These are phyloP conservation scores for Colletotrichum endophyticum DNA, from an alignment of 2,329 filamentous ascomycete species.

Conservation along the genomic window DNA sequence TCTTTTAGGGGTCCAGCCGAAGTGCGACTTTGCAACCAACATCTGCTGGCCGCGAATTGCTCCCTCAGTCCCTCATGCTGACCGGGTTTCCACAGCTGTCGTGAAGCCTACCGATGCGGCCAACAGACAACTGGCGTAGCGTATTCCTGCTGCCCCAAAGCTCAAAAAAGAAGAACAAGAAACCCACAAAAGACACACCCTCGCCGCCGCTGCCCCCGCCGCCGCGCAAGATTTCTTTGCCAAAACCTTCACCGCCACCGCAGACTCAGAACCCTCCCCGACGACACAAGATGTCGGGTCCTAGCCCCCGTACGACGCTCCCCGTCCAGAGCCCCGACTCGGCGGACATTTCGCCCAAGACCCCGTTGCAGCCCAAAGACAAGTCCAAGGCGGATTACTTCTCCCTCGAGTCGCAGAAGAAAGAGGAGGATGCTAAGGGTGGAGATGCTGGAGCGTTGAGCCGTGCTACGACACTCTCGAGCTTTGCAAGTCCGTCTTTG, in stretches of 20 bases:
- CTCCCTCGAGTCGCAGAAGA: conserved; percentile 8
- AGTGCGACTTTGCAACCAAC: background rate
- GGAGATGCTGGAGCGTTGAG: background rate
- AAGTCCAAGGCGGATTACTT: conserved; percentile 30
- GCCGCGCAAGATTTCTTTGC: background rate
- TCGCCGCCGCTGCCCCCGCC: background rate
- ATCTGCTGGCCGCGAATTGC: background rate
- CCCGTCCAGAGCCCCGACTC: conserved; percentile 40
- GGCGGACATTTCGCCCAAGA: conserved; percentile 46
- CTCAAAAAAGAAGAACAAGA: conserved; percentile 17
- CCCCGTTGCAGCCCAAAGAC: conserved; percentile 27
- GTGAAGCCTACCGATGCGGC: conserved; percentile 5
- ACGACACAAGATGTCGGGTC: conserved; percentile 14
- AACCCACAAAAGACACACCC: background rate
- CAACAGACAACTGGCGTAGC: conserved; percentile 17
- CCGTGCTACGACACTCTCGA: conserved; percentile 13
- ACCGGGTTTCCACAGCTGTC: background rate
- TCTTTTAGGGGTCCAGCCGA: background rate
- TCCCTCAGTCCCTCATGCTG: conserved; percentile 8
- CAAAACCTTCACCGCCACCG: background rate
- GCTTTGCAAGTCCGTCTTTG: conserved; percentile 6
- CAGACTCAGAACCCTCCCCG: background rate
- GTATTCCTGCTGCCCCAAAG: conserved; percentile 16
- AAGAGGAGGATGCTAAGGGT: background rate
- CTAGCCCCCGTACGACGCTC: conserved; percentile 26